Evolutionary conservation across 2,329 filamentous ascomycete species (phyloP).

Genomic region (Eutypa lata): DNA sequence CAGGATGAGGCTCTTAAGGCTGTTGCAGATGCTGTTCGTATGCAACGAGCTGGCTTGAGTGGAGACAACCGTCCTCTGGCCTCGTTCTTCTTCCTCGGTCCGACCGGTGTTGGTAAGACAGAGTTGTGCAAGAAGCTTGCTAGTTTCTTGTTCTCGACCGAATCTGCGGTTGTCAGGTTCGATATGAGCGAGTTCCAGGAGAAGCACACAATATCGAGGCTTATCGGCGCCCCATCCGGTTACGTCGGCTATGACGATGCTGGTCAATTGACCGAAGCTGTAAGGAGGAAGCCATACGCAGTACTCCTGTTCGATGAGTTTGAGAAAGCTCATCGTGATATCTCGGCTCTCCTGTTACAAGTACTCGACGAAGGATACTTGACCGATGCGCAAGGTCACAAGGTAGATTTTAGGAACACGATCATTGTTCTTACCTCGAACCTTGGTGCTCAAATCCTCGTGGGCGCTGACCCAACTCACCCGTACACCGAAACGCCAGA

Average conservation of each 20-base stretch:
- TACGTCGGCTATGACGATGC: constrained; percentile 98
- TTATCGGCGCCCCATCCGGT: constrained; percentile 90
- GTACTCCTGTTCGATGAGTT: constrained; percentile 96
- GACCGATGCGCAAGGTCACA: constrained; percentile 92
- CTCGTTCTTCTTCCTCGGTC: constrained; percentile 96
- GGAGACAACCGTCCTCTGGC: constrained; percentile 89
- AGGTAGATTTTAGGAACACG: constrained; percentile 94
- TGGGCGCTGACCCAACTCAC: constrained; percentile 66
- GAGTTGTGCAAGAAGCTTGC: constrained; percentile 97
- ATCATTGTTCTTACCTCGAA: constrained; percentile 97
- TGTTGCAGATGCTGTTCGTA: constrained; percentile 87
- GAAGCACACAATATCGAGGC: constrained; percentile 88
- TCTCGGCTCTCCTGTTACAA: constrained; percentile 85
- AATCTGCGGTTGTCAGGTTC: constrained; percentile 86
- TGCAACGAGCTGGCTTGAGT: constrained; percentile 88
- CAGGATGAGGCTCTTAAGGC: constrained; percentile 92
- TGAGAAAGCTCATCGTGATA: constrained; percentile 94
- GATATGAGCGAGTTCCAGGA: constrained; percentile 99
- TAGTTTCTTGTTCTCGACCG: constrained; percentile 87
- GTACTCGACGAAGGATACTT: constrained; percentile 95
- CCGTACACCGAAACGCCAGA: constrained; percentile 60
- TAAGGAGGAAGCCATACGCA: constrained; percentile 91
- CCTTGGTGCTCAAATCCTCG: constrained; percentile 85
- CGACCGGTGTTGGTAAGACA: constrained; percentile 95
- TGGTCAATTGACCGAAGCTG: constrained; percentile 91